Percentiles rank a stretch among this genome's conserved stretches.
Conservation (phyloP, 2,329 filamentous ascomycete genomes). For the Aureobasidium musti region DNA sequence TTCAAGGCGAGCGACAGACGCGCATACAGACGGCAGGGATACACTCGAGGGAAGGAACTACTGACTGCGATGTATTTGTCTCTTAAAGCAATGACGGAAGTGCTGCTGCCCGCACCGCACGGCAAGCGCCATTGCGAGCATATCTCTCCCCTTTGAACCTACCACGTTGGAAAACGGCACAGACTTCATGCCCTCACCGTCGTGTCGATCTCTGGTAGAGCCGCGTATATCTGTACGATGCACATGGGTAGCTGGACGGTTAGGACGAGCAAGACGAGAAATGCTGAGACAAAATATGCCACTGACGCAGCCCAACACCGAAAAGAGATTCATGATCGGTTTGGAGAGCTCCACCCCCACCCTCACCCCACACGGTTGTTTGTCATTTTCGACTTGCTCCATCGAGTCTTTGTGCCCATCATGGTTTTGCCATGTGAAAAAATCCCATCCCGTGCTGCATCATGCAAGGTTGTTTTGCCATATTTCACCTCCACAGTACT, state of each 20-base stretch:
- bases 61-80: conserved; percentile 9
- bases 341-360: conserved; percentile 12
- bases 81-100: conserved; percentile 12
- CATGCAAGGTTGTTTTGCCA: neutral
- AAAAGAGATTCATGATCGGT: neutral
- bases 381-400: neutral
- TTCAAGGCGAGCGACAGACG: conserved; percentile 3
- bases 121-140: conserved; percentile 2
- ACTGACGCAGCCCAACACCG: conserved; percentile 5
- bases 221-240: neutral
- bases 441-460: neutral
- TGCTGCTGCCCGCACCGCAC: conserved; percentile 11
- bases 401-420: neutral
- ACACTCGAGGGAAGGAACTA: conserved; percentile 10
- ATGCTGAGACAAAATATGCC: conserved; percentile 19
- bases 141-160: conserved; percentile 4
- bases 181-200: conserved; percentile 13
- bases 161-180: conserved; percentile 8
- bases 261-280: neutral
- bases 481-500: neutral
- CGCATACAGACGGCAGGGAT: conserved; percentile 21
- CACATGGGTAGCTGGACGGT: neutral
- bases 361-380: conserved; percentile 4
- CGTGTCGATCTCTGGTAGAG: conserved; percentile 5
- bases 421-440: neutral